Conservation (phyloP, 352 stramenopile species). For the Phytophthora sojae region DNA sequence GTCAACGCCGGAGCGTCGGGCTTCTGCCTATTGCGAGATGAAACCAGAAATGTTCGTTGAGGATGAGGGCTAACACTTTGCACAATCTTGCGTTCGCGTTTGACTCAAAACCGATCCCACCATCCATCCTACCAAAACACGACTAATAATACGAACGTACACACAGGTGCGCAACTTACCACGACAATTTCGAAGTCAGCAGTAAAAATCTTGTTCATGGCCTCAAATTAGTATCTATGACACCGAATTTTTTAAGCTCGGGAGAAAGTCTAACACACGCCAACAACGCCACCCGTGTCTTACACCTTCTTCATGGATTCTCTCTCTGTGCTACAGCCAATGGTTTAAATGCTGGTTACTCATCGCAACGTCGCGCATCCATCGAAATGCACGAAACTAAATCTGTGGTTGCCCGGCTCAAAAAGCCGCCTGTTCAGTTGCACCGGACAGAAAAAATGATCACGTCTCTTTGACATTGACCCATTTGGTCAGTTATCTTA, state of each 20-base stretch:
- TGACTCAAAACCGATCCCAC: background rate
- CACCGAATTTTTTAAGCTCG: too few relatives aligned
- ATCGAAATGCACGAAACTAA: background rate
- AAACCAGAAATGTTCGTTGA: background rate
- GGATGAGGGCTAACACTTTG: too few relatives aligned
- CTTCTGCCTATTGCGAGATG: slow-evolving; percentile 53
- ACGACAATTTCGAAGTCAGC: too few relatives aligned
- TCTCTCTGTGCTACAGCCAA: background rate
- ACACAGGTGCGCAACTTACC: too few relatives aligned
- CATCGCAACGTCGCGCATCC: background rate
- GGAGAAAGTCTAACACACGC: too few relatives aligned
- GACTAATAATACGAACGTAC: too few relatives aligned
- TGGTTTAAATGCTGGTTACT: background rate
- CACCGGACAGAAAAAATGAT: slow-evolving; percentile 7
- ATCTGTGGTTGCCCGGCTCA: background rate
- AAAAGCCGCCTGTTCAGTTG: background rate
- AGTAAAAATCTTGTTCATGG: too few relatives aligned
- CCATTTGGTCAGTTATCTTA: background rate
- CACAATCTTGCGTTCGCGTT: background rate
- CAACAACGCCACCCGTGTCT: background rate
- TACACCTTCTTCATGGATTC: background rate
- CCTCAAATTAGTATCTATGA: too few relatives aligned
- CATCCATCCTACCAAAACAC: background rate
- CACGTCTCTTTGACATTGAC: background rate
- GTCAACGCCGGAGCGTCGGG: slow-evolving; percentile 43